These are phyloP conservation scores for Lippia alba DNA, from an alignment of 305 asterid genomes.

Conservation along the genomic window DNA sequence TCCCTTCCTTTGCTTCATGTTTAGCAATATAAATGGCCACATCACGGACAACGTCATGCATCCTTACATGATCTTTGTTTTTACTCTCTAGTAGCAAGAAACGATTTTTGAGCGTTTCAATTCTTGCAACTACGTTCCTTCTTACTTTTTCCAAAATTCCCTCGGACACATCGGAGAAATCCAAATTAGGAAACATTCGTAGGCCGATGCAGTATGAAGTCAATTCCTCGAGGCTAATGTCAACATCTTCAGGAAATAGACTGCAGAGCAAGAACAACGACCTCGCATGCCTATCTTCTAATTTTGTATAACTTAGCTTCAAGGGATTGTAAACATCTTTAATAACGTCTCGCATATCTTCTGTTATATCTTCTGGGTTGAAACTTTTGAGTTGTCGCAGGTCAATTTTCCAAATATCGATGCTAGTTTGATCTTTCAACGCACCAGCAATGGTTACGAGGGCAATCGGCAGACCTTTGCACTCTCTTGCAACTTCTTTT, in stretches of 20 bases:
- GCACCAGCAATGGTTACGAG: slow-evolving; percentile 31
- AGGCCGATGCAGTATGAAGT: slow-evolving; percentile 31
- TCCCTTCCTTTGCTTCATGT: neutral
- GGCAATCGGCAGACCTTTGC: slow-evolving; percentile 45
- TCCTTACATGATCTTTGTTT: slow-evolving; percentile 26
- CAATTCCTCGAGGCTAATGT: neutral
- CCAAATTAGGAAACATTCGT: slow-evolving; percentile 29
- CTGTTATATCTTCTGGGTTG: too few relatives aligned
- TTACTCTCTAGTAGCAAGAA: slow-evolving; percentile 23
- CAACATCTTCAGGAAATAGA: neutral
- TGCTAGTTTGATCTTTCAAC: too few relatives aligned
- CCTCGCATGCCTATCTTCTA: neutral
- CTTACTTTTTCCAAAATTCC: slow-evolving; percentile 32
- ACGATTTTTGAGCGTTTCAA: slow-evolving; percentile 25
- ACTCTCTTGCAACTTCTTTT: slow-evolving; percentile 33
- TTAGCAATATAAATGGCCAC: slow-evolving; percentile 4
- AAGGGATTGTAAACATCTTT: slow-evolving; percentile 32
- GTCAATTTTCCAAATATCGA: too few relatives aligned
- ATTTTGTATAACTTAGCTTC: slow-evolving; percentile 7
- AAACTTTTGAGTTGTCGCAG: too few relatives aligned
- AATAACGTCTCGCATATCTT: slow-evolving; percentile 13
- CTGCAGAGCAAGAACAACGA: neutral
- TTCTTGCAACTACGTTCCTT: neutral
- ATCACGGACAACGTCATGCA: slow-evolving; percentile 49
- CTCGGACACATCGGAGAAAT: too few relatives aligned